A percentile compares a stretch with the other conserved stretches of the same genome.
phyloP scores from a whole-genome alignment of 345 rosid species.

The Rubroshorea leprosula region DNA sequence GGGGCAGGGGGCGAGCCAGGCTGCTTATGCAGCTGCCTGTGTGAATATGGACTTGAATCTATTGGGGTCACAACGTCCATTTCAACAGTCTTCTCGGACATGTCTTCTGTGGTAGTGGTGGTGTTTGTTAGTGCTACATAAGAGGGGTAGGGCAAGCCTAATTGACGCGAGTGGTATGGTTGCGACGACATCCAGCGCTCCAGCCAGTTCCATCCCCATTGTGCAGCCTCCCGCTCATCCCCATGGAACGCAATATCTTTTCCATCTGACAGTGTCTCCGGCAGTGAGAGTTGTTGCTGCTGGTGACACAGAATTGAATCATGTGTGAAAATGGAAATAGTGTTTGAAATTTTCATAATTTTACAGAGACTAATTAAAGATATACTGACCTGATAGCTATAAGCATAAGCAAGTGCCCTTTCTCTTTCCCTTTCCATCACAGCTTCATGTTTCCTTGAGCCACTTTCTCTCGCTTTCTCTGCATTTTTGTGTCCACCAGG shows the following conservation, averaged over 20 bases:
- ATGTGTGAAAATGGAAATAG: neutral
- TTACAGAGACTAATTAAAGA: no score
- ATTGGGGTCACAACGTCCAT: slow-evolving; percentile 47
- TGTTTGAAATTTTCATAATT: no score
- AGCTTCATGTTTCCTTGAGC: slow-evolving; percentile 47
- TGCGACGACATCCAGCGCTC: slow-evolving; percentile 94
- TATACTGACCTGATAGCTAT: slow-evolving; percentile 60
- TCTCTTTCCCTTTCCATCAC: slow-evolving; percentile 67
- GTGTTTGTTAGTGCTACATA: slow-evolving; percentile 46
- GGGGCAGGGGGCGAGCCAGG: slow-evolving; percentile 38
- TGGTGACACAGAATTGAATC: slow-evolving; percentile 5
- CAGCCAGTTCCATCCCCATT: slow-evolving; percentile 95
- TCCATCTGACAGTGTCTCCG: slow-evolving; percentile 23
- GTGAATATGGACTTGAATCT: slow-evolving; percentile 27
- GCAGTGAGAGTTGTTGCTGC: slow-evolving; percentile 29
- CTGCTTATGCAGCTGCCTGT: slow-evolving; percentile 31
- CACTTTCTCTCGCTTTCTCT: slow-evolving; percentile 34
- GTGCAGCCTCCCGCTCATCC: slow-evolving; percentile 42
- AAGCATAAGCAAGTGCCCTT: slow-evolving; percentile 94
- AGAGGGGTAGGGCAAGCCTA: slow-evolving; percentile 39
- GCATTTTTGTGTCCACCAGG: slow-evolving; percentile 31
- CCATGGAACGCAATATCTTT: slow-evolving; percentile 31
- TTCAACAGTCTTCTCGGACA: slow-evolving; percentile 83
- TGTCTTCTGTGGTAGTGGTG: slow-evolving; percentile 47
- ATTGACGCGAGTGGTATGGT: slow-evolving; percentile 40